Evolutionary conservation across 495 filamentous ascomycete genomes (phyloP).

Genomic region (Aspergillus cavernicola): DNA sequence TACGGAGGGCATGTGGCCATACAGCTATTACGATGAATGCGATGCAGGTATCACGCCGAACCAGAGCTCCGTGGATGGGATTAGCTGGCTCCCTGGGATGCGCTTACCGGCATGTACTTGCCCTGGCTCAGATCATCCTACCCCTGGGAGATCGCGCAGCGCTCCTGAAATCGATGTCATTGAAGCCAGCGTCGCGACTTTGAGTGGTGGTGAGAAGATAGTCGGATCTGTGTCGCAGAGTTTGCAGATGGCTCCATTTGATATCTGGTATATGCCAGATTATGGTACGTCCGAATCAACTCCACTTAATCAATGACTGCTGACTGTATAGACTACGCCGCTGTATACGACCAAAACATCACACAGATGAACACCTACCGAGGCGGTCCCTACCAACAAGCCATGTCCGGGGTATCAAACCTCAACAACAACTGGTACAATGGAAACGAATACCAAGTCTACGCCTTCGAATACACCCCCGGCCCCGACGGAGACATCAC

Average conservation of each 20-base stretch:
- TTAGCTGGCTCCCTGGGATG: constrained; percentile 71
- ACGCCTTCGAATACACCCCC: constrained; percentile 69
- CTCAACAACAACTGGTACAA: constrained; percentile 78
- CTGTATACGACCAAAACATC: constrained; percentile 56
- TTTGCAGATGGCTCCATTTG: constrained; percentile 71
- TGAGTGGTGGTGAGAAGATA: constrained; percentile 45
- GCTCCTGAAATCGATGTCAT: constrained; percentile 76
- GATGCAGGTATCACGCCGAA: constrained; percentile 77
- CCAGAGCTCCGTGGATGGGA: constrained; percentile 64
- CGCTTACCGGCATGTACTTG: constrained; percentile 69
- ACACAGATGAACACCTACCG: constrained; percentile 63
- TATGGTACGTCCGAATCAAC: constrained; percentile 40
- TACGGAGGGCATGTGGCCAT: constrained; percentile 76
- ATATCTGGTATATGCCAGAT: constrained; percentile 73
- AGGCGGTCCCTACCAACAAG: constrained; percentile 70
- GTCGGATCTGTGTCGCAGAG: constrained; percentile 68
- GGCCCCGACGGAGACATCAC: constrained; percentile 57
- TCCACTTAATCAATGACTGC: neutral
- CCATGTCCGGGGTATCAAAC: constrained; percentile 65
- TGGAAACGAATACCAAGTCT: constrained; percentile 66
- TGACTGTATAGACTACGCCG: constrained; percentile 48
- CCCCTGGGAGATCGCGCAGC: constrained; percentile 63
- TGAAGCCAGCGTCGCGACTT: constrained; percentile 59
- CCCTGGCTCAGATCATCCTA: constrained; percentile 61
- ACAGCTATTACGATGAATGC: constrained; percentile 69